Conservation (phyloP, 106 monocot species). For the Dioscorea alata region DNA sequence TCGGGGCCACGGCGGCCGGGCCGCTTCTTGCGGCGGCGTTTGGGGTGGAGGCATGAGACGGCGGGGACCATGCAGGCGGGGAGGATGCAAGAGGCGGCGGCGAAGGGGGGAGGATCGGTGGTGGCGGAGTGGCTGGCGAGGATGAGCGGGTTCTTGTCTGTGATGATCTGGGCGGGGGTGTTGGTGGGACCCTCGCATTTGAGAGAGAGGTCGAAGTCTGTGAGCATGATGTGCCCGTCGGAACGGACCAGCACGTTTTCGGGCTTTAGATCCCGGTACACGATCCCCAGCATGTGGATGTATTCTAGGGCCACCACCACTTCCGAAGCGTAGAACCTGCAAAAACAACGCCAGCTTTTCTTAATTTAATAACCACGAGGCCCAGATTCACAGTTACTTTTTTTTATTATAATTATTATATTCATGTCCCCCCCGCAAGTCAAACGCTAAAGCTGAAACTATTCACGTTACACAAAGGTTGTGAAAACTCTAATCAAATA, state of each 20-base stretch:
- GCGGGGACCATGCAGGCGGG: constrained; percentile 77
- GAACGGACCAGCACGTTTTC: constrained; percentile 87
- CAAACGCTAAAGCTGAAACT: too few species aligned
- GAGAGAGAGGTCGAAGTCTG: constrained; percentile 94
- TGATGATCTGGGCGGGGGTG: constrained; percentile 55
- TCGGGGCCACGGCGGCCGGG: constrained; percentile 4
- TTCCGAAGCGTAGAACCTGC: constrained; percentile 87
- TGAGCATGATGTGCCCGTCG: constrained; percentile 95
- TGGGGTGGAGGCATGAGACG: constrained; percentile 60
- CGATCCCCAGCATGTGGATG: constrained; percentile 86
- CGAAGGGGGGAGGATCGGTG: background rate
- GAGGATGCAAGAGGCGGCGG: constrained; percentile 52
- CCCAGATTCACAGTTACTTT: too few species aligned
- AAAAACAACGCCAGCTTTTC: background rate
- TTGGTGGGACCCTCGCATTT: constrained; percentile 36
- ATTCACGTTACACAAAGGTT: too few species aligned
- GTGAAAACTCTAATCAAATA: too few species aligned
- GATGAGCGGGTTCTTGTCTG: constrained; percentile 11
- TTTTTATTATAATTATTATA: too few species aligned
- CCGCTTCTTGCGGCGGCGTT: constrained; percentile 18
- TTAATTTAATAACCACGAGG: too few species aligned
- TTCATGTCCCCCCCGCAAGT: too few species aligned
- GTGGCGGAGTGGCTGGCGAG: background rate
- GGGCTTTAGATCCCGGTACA: constrained; percentile 90
- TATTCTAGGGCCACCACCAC: constrained; percentile 89